These are phyloP conservation scores for Corylus americana DNA, from an alignment of 306 rosid species.

Conservation along the genomic window DNA sequence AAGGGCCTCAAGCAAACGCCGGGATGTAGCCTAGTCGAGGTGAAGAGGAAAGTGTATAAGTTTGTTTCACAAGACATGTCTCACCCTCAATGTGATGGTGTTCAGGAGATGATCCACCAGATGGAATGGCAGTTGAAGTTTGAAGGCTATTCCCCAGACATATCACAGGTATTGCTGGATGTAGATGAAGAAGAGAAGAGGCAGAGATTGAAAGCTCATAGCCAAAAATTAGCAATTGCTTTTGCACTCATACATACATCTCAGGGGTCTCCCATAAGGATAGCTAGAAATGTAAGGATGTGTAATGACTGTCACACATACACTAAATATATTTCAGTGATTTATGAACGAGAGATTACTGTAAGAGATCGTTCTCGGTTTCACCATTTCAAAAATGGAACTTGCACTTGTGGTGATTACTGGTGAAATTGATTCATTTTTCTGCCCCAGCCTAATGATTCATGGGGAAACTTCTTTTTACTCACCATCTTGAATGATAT, in stretches of 20 bases:
- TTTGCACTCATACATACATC: constrained; percentile 72
- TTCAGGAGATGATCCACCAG: constrained; percentile 80
- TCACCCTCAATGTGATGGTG: constrained; percentile 34
- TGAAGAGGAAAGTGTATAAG: constrained; percentile 54
- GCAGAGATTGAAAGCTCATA: constrained; percentile 70
- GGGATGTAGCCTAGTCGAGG: constrained; percentile 78
- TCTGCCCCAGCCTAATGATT: constrained; percentile 12
- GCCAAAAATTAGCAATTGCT: constrained; percentile 86
- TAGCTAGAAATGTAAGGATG: constrained; percentile 82
- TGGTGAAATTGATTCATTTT: constrained; percentile 47
- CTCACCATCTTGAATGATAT: constrained; percentile 3
- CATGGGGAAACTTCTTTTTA: constrained; percentile 13
- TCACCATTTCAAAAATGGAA: constrained; percentile 88
- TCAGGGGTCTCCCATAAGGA: constrained; percentile 61
- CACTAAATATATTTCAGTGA: constrained; percentile 63
- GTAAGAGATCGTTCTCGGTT: constrained; percentile 70
- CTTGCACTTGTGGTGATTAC: constrained; percentile 78
- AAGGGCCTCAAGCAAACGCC: constrained; percentile 57
- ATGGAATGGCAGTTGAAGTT: constrained; percentile 97
- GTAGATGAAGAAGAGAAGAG: constrained; percentile 82
- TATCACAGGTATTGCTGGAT: constrained; percentile 67
- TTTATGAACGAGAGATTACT: constrained; percentile 62
- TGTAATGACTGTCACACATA: constrained; percentile 80
- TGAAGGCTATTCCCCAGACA: constrained; percentile 74
- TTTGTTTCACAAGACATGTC: constrained; percentile 84